phyloP scores from a whole-genome alignment of 352 stramenopile species.

The Pythium periplocum region DNA sequence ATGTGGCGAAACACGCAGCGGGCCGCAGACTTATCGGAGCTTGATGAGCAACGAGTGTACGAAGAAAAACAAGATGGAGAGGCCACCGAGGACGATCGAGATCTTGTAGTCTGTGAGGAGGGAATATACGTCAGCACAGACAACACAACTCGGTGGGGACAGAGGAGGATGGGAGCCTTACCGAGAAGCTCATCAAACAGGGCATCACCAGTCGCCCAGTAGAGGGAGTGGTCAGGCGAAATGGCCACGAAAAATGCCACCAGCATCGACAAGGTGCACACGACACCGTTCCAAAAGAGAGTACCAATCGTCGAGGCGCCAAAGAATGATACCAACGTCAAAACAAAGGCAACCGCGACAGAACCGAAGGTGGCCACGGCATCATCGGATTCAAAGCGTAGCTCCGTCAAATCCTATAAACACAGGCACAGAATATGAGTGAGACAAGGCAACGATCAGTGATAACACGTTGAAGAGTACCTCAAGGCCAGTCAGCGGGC shows the following conservation, averaged over 20 bases:
- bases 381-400: constrained; percentile 56
- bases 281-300: constrained; percentile 73
- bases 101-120: constrained; percentile 74
- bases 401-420: constrained; percentile 35
- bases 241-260: constrained; percentile 63
- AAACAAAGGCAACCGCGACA: constrained; percentile 23
- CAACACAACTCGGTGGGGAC: neutral
- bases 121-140: constrained; percentile 1
- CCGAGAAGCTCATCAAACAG: constrained; percentile 63
- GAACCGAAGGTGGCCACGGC: constrained; percentile 37
- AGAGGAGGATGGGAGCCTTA: constrained; percentile 9
- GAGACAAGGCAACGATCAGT: no score
- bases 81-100: constrained; percentile 56
- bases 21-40: constrained; percentile 23
- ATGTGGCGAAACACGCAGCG: no score
- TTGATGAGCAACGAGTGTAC: constrained; percentile 55
- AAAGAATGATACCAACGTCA: constrained; percentile 33
- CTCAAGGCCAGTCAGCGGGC: constrained; percentile 47
- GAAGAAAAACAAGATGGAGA: constrained; percentile 59
- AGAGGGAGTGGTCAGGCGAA: constrained; percentile 45
- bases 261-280: constrained; percentile 45
- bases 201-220: constrained; percentile 57
- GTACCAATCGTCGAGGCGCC: constrained; percentile 34
- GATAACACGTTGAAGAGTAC: constrained; percentile 13
- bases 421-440: no score